A percentile compares a stretch with the other conserved stretches of the same genome.
Evolutionary conservation across 257 asterid species (phyloP).

Genomic region (Cruciata laevipes): DNA sequence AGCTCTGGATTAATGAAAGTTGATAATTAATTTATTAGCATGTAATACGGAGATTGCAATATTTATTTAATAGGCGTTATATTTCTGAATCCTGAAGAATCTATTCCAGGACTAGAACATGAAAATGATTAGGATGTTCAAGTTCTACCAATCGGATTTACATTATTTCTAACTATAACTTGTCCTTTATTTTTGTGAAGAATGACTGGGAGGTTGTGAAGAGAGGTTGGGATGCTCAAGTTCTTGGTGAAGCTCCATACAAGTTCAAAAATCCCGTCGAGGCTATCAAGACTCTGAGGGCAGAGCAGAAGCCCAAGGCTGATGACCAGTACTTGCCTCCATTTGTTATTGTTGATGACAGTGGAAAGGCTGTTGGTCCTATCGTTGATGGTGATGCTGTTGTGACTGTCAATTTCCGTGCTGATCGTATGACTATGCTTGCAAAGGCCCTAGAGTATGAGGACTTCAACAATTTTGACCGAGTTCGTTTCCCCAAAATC

Average conservation of each 20-base stretch:
- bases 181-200: conserved; percentile 20
- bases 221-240: conserved; percentile 99
- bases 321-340: conserved; percentile 82
- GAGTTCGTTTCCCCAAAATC: conserved; percentile 76
- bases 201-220: conserved; percentile 94
- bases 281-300: conserved; percentile 85
- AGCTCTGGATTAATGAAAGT: neutral
- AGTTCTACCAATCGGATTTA: too few species aligned
- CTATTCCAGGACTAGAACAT: neutral
- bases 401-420: conserved; percentile 88
- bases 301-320: conserved; percentile 37
- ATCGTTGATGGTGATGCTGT: conserved; percentile 94
- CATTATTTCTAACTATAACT: conserved; percentile 1
- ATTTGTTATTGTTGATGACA: conserved; percentile 83
- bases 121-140: neutral
- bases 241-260: conserved; percentile 94
- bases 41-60: too few species aligned
- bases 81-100: neutral
- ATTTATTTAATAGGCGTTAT: neutral
- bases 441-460: conserved; percentile 86
- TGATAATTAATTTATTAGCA: neutral
- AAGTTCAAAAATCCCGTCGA: conserved; percentile 66
- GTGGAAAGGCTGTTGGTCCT: conserved; percentile 85
- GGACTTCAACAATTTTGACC: conserved; percentile 74
- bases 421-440: conserved; percentile 93